A percentile compares a stretch with the other conserved stretches of the same genome.
phyloP scores from a whole-genome alignment of 805 yeast species.

The Teunomyces lycoperdinae region DNA sequence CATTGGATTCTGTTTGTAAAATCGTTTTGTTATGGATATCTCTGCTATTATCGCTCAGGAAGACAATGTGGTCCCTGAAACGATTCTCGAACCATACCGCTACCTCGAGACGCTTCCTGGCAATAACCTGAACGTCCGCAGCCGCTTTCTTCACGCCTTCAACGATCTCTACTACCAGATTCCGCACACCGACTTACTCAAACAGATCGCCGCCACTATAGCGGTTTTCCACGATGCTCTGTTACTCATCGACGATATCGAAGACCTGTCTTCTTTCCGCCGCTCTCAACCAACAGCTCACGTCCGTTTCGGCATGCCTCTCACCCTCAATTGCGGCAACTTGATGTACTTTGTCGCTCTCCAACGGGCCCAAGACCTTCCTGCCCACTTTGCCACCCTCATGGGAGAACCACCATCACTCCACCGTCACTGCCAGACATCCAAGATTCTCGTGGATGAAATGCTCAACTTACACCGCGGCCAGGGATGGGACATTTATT shows the following conservation, averaged over 20 bases:
- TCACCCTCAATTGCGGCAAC: slow-evolving; percentile 80
- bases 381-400: slow-evolving; percentile 9
- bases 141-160: slow-evolving; percentile 30
- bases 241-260: slow-evolving; percentile 75
- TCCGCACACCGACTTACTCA: slow-evolving; percentile 18
- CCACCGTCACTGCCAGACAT: slow-evolving; percentile 23
- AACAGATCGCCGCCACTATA: slow-evolving; percentile 26
- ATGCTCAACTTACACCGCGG: slow-evolving; percentile 82
- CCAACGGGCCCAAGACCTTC: slow-evolving; percentile 36
- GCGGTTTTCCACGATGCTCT: slow-evolving; percentile 32
- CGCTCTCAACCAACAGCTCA: slow-evolving; percentile 83
- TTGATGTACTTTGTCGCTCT: slow-evolving; percentile 77
- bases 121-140: slow-evolving; percentile 30
- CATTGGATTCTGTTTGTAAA: too few species aligned
- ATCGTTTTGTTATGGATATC: background rate
- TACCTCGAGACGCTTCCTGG: slow-evolving; percentile 34
- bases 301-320: slow-evolving; percentile 69
- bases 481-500: slow-evolving; percentile 83
- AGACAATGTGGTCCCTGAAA: background rate
- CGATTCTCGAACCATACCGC: slow-evolving; percentile 26
- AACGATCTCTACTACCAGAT: slow-evolving; percentile 32
- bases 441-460: slow-evolving; percentile 60
- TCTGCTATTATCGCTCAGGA: background rate
- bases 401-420: background rate
- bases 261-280: slow-evolving; percentile 68